These are phyloP conservation scores for Apophysomyces sp. DNA, from an alignment of 371 early-diverging fungal species.

Conservation along the genomic window DNA sequence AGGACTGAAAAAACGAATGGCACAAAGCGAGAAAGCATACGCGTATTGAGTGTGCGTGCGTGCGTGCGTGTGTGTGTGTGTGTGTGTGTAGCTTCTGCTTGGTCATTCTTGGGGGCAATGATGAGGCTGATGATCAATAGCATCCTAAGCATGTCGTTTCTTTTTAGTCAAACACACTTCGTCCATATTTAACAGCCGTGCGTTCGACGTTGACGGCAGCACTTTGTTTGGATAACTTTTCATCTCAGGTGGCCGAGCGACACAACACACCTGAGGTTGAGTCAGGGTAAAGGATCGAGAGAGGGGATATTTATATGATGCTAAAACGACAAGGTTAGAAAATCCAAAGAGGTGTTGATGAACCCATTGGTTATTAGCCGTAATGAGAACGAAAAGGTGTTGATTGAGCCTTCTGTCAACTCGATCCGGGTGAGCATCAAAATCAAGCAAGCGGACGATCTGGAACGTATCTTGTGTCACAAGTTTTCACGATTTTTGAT, in stretches of 20 bases:
- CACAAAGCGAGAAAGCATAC: no score
- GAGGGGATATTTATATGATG: no score
- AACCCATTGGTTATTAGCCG: conserved; percentile 90
- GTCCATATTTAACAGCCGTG: conserved; percentile 94
- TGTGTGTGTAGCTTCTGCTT: no score
- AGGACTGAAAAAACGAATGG: no score
- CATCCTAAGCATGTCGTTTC: background rate
- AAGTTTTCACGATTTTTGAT: conserved; percentile 96
- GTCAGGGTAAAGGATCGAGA: conserved; percentile 70
- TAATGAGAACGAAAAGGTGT: conserved; percentile 93
- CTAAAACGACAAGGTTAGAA: conserved; percentile 34
- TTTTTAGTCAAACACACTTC: conserved; percentile 91
- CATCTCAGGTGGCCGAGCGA: conserved; percentile 95
- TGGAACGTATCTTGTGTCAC: conserved; percentile 93
- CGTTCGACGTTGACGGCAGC: conserved; percentile 93
- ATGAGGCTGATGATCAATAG: background rate
- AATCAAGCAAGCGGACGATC: conserved; percentile 98
- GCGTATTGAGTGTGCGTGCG: no score
- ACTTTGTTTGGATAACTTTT: conserved; percentile 95
- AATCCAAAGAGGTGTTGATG: conserved; percentile 81
- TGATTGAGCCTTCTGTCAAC: conserved; percentile 94
- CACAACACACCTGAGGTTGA: conserved; percentile 98
- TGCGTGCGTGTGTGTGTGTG: no score
- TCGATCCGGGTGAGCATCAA: conserved; percentile 92
- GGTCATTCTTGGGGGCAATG: no score